phyloP scores from a whole-genome alignment of 2,329 filamentous ascomycete genomes.

The Fusarium udum region DNA sequence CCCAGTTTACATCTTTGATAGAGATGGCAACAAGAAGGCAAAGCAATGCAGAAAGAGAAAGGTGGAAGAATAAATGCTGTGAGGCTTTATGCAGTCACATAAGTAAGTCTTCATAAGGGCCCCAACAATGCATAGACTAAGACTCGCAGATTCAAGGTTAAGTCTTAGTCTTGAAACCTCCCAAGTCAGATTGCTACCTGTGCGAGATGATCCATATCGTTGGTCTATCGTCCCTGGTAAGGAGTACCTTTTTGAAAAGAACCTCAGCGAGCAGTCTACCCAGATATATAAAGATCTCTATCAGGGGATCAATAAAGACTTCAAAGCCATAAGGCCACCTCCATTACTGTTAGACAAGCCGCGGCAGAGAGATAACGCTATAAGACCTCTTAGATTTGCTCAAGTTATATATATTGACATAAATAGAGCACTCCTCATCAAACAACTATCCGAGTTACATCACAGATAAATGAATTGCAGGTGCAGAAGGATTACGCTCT shows the following conservation, averaged over 20 bases:
- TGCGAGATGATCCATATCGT: slow-evolving; percentile 2
- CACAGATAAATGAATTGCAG: neutral
- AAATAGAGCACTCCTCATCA: neutral
- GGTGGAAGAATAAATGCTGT: neutral
- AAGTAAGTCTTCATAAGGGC: too few species aligned
- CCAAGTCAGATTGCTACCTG: slow-evolving; percentile 5
- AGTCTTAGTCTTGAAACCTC: neutral
- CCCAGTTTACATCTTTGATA: neutral
- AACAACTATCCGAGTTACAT: neutral
- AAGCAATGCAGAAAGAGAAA: neutral
- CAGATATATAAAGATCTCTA: neutral
- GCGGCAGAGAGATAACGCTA: neutral
- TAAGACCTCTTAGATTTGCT: neutral
- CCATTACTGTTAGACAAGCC: neutral
- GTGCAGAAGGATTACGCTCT: neutral
- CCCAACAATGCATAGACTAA: too few species aligned
- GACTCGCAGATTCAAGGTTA: neutral
- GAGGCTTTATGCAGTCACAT: neutral
- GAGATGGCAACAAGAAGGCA: neutral
- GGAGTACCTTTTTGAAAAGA: slow-evolving; percentile 4
- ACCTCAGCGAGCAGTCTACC: slow-evolving; percentile 10
- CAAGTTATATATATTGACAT: neutral
- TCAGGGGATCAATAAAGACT: neutral
- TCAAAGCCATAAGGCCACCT: neutral
- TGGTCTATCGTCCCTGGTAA: slow-evolving; percentile 3